Base-by-base conservation (phyloP, 1,139 yeast species). In the Yamadazyma siamensis region DNA sequence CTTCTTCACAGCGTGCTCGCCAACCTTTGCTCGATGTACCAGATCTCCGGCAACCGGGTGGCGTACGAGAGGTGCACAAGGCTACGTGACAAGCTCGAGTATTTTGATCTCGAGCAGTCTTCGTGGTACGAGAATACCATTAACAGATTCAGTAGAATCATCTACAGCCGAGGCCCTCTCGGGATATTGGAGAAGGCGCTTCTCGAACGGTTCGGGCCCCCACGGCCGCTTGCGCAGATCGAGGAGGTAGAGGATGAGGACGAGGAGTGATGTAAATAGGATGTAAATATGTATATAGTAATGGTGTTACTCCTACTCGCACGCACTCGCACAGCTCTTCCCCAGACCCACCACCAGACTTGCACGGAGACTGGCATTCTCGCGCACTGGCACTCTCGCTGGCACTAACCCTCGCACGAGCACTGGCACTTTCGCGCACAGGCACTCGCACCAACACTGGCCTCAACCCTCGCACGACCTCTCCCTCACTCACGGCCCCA, bases 221-320 rank as follows among this genome's bases (percentile, higher is more conserved):
- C 63, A 1, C 46, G 47, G 27, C 45, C 56, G 28, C 39, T 65
- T 2, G 60, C 56, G 10, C 67, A 65, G 28, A 44, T 68, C 6
- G 73, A 66, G 41, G 71, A 67, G 46, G 54, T 59, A 36, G 75
- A 68, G 43, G 61, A 56, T 2, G 72, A 68, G 44, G 72, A 68
- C 36, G 55, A 38, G 12, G 68, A 64, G 38, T 53, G 49, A 37
- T 6, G 14, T 4, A n/a, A n/a, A n/a, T n/a, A n/a, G n/a, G n/a
- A n/a, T n/a, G n/a, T n/a, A n/a, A n/a, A n/a, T n/a, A n/a, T n/a
- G n/a, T n/a, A n/a, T n/a, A n/a, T n/a, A n/a, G n/a, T n/a, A n/a
- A n/a, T n/a, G n/a, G n/a, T n/a, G n/a, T n/a, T n/a, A n/a, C n/a
- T n/a, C n/a, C n/a, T n/a, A n/a, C n/a, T n/a, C n/a, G n/a, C n/a